Evolutionary conservation across 352 stramenopile genomes (phyloP).

Genomic region (Globisporangium emineosum): DNA sequence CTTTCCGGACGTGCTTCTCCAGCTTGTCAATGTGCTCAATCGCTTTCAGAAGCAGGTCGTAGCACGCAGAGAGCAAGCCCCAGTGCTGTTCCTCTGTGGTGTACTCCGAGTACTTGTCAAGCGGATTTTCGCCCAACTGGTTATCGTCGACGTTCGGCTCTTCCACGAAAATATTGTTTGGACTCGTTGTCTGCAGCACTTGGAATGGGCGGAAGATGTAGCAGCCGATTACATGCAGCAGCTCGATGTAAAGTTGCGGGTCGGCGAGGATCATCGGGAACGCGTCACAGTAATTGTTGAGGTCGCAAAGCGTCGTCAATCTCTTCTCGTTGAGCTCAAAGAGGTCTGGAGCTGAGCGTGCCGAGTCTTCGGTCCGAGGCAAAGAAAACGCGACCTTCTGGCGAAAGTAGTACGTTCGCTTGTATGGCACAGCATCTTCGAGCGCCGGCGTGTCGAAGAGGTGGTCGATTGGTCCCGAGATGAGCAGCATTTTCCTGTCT

Average conservation of each 20-base stretch:
- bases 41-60: constrained; percentile 78
- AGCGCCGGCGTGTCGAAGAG: constrained; percentile 77
- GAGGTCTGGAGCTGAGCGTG: constrained; percentile 47
- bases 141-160: constrained; percentile 64
- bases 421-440: constrained; percentile 79
- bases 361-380: constrained; percentile 50
- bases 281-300: constrained; percentile 85
- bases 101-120: constrained; percentile 85
- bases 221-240: constrained; percentile 73
- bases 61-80: constrained; percentile 75
- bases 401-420: constrained; percentile 81
- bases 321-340: constrained; percentile 85
- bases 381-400: constrained; percentile 84
- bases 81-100: constrained; percentile 81
- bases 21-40: constrained; percentile 90
- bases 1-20: constrained; percentile 83
- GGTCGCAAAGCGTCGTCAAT: constrained; percentile 76
- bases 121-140: constrained; percentile 56
- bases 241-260: constrained; percentile 76
- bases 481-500: constrained; percentile 65
- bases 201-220: constrained; percentile 85
- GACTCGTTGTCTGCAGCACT: constrained; percentile 41
- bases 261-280: constrained; percentile 81
- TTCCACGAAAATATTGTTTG: constrained; percentile 82
- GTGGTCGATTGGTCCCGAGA: constrained; percentile 54